phyloP scores from a whole-genome alignment of 2,329 filamentous ascomycete genomes.

The Hymenoscyphus salicellus region DNA sequence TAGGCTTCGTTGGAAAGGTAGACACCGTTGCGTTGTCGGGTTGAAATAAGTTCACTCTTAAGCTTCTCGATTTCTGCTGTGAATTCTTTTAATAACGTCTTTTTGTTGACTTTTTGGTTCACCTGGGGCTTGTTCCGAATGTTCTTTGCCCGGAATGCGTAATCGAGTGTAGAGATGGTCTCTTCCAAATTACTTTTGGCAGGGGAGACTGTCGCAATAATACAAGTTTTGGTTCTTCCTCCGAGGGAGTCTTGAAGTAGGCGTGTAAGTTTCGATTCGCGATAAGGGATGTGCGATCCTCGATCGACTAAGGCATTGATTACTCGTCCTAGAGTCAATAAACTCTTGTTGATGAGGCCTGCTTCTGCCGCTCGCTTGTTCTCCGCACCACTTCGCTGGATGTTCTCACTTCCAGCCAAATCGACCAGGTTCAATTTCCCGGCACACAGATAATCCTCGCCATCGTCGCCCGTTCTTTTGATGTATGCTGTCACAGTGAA shows the following conservation, averaged over 20 bases:
- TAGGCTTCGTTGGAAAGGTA: slow-evolving; percentile 87
- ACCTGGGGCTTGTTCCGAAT: slow-evolving; percentile 97
- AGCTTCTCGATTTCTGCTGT: slow-evolving; percentile 90
- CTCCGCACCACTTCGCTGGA: slow-evolving; percentile 92
- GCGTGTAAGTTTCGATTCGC: slow-evolving; percentile 94
- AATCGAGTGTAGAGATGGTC: slow-evolving; percentile 96
- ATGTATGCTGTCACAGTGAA: slow-evolving; percentile 94
- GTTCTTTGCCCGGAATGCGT: slow-evolving; percentile 96
- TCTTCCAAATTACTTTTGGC: slow-evolving; percentile 95
- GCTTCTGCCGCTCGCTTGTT: slow-evolving; percentile 97
- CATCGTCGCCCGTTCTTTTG: slow-evolving; percentile 75
- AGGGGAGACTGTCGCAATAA: slow-evolving; percentile 93
- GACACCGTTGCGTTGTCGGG: slow-evolving; percentile 89
- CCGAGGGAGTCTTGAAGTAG: slow-evolving; percentile 94
- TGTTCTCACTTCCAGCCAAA: slow-evolving; percentile 95
- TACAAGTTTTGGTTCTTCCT: slow-evolving; percentile 94
- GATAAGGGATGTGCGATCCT: slow-evolving; percentile 80
- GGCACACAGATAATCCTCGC: slow-evolving; percentile 84
- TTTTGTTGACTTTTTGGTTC: slow-evolving; percentile 89
- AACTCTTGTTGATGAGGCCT: slow-evolving; percentile 95
- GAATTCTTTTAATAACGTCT: slow-evolving; percentile 85
- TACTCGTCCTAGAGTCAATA: slow-evolving; percentile 89
- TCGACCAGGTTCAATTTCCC: slow-evolving; percentile 97
- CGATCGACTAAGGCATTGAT: slow-evolving; percentile 96
- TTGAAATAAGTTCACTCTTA: slow-evolving; percentile 89